These are phyloP conservation scores for Bretschneidera sinensis DNA, from an alignment of 345 rosid species.

Conservation along the genomic window DNA sequence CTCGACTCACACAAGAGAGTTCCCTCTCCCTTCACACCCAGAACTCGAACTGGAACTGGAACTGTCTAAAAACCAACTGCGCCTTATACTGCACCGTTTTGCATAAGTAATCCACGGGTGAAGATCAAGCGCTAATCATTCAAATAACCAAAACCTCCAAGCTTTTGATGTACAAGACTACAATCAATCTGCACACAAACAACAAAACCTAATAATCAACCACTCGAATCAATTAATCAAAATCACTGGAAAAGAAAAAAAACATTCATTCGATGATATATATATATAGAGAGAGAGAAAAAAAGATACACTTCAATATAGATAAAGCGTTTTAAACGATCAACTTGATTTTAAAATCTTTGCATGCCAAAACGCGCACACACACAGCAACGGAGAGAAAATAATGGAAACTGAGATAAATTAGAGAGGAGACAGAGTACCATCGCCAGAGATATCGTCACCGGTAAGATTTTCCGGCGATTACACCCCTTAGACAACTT, in stretches of 20 bases:
- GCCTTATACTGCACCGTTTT: neutral
- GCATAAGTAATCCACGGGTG: neutral
- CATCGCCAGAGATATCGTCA: neutral
- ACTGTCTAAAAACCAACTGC: neutral
- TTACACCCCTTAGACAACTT: neutral
- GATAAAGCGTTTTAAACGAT: neutral
- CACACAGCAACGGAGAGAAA: neutral
- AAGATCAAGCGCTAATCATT: neutral
- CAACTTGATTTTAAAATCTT: neutral
- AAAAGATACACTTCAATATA: neutral
- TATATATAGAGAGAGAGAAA: constrained; percentile 1
- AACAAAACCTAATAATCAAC: neutral
- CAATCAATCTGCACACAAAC: neutral
- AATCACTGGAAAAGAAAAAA: neutral
- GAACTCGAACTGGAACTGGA: neutral
- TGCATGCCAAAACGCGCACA: too few relatives aligned
- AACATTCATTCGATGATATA: constrained; percentile 4
- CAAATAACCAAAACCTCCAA: neutral
- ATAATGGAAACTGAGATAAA: neutral
- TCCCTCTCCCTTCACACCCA: neutral
- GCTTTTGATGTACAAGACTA: neutral
- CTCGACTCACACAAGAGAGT: neutral
- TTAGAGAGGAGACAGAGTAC: neutral
- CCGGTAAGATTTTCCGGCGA: neutral
- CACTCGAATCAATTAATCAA: neutral